A percentile compares a stretch with the other conserved stretches of the same genome.
Evolutionary conservation across 106 monocot genomes (phyloP).

Genomic region (Narthecium ossifragum): DNA sequence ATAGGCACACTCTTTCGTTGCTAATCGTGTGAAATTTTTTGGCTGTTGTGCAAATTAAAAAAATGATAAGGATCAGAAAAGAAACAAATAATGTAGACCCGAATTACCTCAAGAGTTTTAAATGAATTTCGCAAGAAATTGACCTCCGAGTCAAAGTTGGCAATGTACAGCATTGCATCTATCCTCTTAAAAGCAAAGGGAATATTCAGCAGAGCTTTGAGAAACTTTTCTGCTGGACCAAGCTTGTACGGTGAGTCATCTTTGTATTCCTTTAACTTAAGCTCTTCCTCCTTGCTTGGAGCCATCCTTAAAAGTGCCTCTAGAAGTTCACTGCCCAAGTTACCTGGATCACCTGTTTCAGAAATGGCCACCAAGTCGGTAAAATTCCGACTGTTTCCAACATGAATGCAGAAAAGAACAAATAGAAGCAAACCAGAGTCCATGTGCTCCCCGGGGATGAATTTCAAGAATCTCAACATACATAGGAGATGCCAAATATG

Average conservation of each 20-base stretch:
- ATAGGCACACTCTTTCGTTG: too few species aligned
- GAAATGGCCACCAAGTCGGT: too few species aligned
- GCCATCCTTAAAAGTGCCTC: constrained; percentile 41
- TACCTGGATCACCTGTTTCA: constrained; percentile 34
- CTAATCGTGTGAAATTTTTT: too few species aligned
- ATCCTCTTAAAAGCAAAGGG: constrained; percentile 54
- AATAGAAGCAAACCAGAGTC: not conserved
- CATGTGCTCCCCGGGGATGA: too few species aligned
- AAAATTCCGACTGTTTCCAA: too few species aligned
- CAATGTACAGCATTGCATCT: constrained; percentile 40
- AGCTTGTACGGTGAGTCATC: constrained; percentile 30
- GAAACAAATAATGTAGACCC: too few species aligned
- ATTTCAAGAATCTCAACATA: too few species aligned
- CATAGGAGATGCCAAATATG: not conserved
- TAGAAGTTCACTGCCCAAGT: constrained; percentile 29
- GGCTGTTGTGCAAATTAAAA: too few species aligned
- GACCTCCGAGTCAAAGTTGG: constrained; percentile 34
- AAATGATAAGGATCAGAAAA: too few species aligned
- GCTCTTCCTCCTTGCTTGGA: constrained; percentile 38
- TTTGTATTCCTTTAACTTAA: constrained; percentile 28
- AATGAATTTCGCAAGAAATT: constrained; percentile 26
- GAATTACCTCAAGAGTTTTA: constrained; percentile 30
- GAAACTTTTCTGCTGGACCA: constrained; percentile 34
- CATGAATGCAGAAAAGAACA: not conserved
- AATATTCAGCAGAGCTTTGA: constrained; percentile 37